These are phyloP conservation scores for Monosiga brevicollis DNA, from an alignment of 78 protist genomes.

Conservation along the genomic window DNA sequence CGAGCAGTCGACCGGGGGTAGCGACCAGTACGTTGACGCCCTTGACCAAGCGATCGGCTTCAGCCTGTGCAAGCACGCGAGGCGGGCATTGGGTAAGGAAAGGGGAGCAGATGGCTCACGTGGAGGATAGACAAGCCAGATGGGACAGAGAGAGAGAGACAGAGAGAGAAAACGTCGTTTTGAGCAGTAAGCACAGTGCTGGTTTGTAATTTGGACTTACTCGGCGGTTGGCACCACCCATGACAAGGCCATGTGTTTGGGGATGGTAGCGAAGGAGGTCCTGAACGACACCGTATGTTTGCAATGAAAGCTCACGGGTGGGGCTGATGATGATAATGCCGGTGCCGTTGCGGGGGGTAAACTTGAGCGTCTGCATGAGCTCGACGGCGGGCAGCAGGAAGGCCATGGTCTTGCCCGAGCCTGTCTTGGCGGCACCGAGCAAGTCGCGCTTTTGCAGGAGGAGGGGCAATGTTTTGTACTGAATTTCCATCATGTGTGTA, in stretches of 20 bases:
- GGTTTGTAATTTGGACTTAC: not conserved
- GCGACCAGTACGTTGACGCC: slow-evolving; percentile 92
- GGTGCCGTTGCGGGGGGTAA: slow-evolving; percentile 75
- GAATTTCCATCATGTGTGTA: slow-evolving; percentile 83
- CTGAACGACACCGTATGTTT: slow-evolving; percentile 67
- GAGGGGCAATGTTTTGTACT: slow-evolving; percentile 75
- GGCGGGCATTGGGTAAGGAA: not conserved
- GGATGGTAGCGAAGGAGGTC: slow-evolving; percentile 64
- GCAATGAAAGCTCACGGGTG: slow-evolving; percentile 90
- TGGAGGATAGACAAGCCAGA: too few relatives aligned
- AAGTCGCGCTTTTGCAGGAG: slow-evolving; percentile 81
- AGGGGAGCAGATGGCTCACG: too few relatives aligned
- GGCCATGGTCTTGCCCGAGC: slow-evolving; percentile 93
- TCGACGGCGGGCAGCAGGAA: slow-evolving; percentile 94
- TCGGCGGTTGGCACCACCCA: slow-evolving; percentile 95
- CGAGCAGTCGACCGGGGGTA: slow-evolving; percentile 99
- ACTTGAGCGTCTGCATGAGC: slow-evolving; percentile 47
- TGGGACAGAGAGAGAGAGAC: too few relatives aligned
- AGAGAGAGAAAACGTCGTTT: slow-evolving; percentile 3
- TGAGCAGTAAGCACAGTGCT: not conserved
- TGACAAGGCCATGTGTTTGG: slow-evolving; percentile 86
- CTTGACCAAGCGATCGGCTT: slow-evolving; percentile 73
- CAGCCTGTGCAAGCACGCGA: too few relatives aligned
- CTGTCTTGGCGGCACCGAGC: slow-evolving; percentile 91
- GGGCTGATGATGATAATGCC: slow-evolving; percentile 81